Conservation (phyloP, 2,329 filamentous ascomycete species). For the Orbilia oligospora region DNA sequence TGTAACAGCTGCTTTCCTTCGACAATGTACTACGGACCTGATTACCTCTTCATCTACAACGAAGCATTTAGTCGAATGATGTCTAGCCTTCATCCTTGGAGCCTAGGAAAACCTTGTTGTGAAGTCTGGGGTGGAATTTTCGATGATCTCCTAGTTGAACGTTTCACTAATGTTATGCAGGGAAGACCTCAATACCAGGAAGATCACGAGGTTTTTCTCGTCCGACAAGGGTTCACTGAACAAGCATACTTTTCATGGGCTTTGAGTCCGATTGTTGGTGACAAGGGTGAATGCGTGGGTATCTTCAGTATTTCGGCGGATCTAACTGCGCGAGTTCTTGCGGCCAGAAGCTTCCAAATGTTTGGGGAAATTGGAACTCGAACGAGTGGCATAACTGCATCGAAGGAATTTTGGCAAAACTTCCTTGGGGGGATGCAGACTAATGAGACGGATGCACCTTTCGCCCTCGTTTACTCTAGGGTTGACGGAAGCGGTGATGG, state of each 20-base stretch:
- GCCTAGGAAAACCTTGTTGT: slow-evolving; percentile 79
- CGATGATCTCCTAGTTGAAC: slow-evolving; percentile 66
- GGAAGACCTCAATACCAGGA: slow-evolving; percentile 83
- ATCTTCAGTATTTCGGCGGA: slow-evolving; percentile 62
- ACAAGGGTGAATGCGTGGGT: slow-evolving; percentile 47
- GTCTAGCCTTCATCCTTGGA: slow-evolving; percentile 78
- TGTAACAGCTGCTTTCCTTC: slow-evolving; percentile 84
- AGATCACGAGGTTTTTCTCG: slow-evolving; percentile 81
- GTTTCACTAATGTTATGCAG: slow-evolving; percentile 77
- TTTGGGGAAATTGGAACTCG: slow-evolving; percentile 60
- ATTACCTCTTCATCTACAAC: slow-evolving; percentile 77
- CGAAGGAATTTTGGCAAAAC: slow-evolving; percentile 61
- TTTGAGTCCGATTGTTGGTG: slow-evolving; percentile 60
- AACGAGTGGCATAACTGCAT: slow-evolving; percentile 73
- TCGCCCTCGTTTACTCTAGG: slow-evolving; percentile 47
- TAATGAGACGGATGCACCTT: slow-evolving; percentile 41
- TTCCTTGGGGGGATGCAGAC: slow-evolving; percentile 54
- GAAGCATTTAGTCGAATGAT: slow-evolving; percentile 79
- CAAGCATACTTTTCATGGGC: slow-evolving; percentile 63
- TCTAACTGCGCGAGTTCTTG: slow-evolving; percentile 61
- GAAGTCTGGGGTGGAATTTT: slow-evolving; percentile 82
- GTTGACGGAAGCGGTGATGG: slow-evolving; percentile 78
- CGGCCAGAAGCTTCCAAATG: slow-evolving; percentile 62
- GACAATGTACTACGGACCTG: slow-evolving; percentile 85
- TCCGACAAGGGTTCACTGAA: slow-evolving; percentile 71